A percentile compares a stretch with the other conserved stretches of the same genome.
Conservation (phyloP, 108 stramenopile genomes). For the Conticribra guillardii region DNA sequence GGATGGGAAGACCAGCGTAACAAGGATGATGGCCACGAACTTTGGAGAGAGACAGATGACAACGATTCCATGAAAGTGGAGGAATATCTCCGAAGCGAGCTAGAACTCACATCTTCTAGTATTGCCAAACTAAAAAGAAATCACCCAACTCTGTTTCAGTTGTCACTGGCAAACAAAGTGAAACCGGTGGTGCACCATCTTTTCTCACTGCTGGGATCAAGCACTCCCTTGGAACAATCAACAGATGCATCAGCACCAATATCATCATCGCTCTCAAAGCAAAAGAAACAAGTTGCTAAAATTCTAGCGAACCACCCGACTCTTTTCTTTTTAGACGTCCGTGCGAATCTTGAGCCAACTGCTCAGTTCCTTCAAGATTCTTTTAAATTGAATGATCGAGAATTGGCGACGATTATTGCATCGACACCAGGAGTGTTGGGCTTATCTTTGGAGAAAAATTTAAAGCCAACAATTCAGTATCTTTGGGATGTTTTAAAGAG, state of each 20-base stretch:
- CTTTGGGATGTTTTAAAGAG: slow-evolving; percentile 28
- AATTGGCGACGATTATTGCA: slow-evolving; percentile 42
- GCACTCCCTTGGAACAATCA: neutral
- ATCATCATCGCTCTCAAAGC: neutral
- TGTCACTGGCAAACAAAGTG: slow-evolving; percentile 47
- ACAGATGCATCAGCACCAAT: neutral
- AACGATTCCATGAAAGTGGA: slow-evolving; percentile 27
- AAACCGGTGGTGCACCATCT: slow-evolving; percentile 52
- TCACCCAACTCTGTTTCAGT: slow-evolving; percentile 68
- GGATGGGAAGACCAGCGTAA: slow-evolving; percentile 13
- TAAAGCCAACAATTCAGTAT: slow-evolving; percentile 54
- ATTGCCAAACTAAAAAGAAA: slow-evolving; percentile 55
- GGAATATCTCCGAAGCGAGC: slow-evolving; percentile 43
- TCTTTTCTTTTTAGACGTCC: slow-evolving; percentile 64
- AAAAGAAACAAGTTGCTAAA: slow-evolving; percentile 47
- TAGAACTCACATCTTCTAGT: slow-evolving; percentile 37
- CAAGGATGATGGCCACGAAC: slow-evolving; percentile 3
- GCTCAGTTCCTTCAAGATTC: slow-evolving; percentile 50
- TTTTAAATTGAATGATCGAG: slow-evolving; percentile 39
- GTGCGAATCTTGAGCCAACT: slow-evolving; percentile 61
- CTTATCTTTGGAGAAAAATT: slow-evolving; percentile 56
- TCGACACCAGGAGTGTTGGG: slow-evolving; percentile 53
- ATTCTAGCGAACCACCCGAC: slow-evolving; percentile 55
- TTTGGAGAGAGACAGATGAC: too few species aligned
- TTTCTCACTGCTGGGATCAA: slow-evolving; percentile 15